Evolutionary conservation across 768 basidiomycete genomes (phyloP).

Genomic region (Suillus subluteus): DNA sequence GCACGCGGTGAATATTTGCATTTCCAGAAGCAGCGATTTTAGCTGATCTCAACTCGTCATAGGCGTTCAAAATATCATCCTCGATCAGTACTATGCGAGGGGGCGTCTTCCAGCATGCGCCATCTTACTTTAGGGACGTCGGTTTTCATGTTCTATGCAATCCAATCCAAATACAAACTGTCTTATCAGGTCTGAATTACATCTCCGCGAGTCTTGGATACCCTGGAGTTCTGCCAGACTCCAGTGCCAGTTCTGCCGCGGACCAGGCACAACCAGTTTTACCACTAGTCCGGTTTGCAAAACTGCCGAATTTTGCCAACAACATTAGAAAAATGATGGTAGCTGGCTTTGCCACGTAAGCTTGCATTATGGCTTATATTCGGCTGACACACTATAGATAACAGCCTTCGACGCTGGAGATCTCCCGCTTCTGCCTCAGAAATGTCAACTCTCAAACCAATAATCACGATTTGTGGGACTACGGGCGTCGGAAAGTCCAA

Average conservation of each 20-base stretch:
- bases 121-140: not conserved
- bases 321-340: not conserved
- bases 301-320: not conserved
- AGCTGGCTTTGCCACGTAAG: not conserved
- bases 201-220: not conserved
- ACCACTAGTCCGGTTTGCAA: too few relatives aligned
- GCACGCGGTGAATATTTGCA: not conserved
- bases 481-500: constrained; percentile 97
- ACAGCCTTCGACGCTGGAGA: not conserved
- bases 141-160: not conserved
- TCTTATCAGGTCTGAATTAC: not conserved
- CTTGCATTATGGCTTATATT: not conserved
- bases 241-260: not conserved
- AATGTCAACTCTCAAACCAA: constrained; percentile 51
- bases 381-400: not conserved
- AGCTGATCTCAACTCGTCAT: not conserved
- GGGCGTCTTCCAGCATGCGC: not conserved
- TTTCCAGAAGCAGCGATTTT: not conserved
- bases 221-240: not conserved
- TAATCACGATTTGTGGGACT: constrained; percentile 89
- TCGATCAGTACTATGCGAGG: not conserved
- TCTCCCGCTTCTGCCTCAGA: not conserved
- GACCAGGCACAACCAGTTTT: not conserved
- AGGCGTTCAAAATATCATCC: not conserved
- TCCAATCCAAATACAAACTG: not conserved